Evolutionary conservation across 1,284 basidiomycete genomes (phyloP), one percentile per base, ranked within the genome.

Genomic region (Irpex lacteus): DNA sequence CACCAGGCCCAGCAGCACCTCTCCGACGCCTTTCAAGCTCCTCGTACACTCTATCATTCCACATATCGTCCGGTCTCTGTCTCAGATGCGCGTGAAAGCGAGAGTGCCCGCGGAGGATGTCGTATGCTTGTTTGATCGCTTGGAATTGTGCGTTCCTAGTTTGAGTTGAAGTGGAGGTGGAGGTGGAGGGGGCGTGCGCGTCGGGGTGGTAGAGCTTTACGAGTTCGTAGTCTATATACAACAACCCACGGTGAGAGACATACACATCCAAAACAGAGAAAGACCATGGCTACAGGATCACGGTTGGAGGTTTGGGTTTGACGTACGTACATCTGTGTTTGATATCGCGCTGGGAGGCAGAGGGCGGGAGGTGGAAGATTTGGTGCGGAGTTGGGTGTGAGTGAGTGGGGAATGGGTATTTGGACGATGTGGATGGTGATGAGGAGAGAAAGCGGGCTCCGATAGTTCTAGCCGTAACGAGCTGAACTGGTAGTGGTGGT

Each of bases 201-300:
- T 85, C 84, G 5, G 84, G 83, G 66, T 85, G 84, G 68, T 85
- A 78, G 58, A 76, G 67, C n/a, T 82, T 81, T 50, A 82, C 84
- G 49, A 85, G 80, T 44, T 85, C 82, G 66, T 82, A 85, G 69
- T 85, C 84, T 85, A 64, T 85, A 84, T 85, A 64, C 11, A 13
- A 7, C 26, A 53, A 26, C 18, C 4, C 50, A 47, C 1, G 32
- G 32, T 34, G 32, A 34, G 32, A 34, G 21, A 32, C 36, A 18
- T 37, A 53, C 58, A 32, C 37, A 63, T 50, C n/a, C n/a, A n/a
- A n/a, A n/a, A n/a, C n/a, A n/a, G n/a, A n/a, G n/a, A n/a, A n/a
- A n/a, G n/a, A n/a, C n/a, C n/a, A n/a, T n/a, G n/a, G n/a, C n/a
- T n/a, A n/a, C n/a, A n/a, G n/a, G n/a, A n/a, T n/a, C n/a, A n/a